These are phyloP conservation scores for Rhodosporidiobolus sp. DNA, from an alignment of 768 basidiomycete genomes.

Conservation along the genomic window DNA sequence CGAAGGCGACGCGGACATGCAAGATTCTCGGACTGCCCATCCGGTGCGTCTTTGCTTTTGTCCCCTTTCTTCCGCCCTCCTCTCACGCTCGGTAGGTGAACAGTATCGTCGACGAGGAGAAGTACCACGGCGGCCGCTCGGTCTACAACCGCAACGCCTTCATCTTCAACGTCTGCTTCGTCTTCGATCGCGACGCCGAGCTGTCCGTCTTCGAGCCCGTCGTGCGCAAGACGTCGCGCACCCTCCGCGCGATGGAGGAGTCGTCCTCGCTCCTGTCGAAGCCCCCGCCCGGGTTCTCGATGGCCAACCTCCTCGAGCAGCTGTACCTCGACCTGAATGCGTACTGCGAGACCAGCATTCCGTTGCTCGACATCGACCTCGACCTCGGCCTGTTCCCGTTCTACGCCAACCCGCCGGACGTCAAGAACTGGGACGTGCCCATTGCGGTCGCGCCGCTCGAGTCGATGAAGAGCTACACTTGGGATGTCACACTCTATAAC, in stretches of 20 bases:
- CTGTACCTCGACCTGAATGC: conserved; percentile 96
- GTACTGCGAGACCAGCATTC: conserved; percentile 91
- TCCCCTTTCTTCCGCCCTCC: background rate
- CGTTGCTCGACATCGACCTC: conserved; percentile 83
- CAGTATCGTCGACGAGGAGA: conserved; percentile 40
- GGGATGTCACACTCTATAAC: conserved; percentile 93
- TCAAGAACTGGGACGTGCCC: conserved; percentile 94
- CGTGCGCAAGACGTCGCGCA: conserved; percentile 88
- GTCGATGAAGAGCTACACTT: conserved; percentile 79
- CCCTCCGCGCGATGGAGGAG: conserved; percentile 85
- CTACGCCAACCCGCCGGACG: conserved; percentile 85
- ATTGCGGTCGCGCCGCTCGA: conserved; percentile 78
- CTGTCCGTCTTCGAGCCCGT: conserved; percentile 93
- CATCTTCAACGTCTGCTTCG: conserved; percentile 91
- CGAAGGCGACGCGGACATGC: conserved; percentile 73
- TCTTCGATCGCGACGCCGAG: conserved; percentile 86
- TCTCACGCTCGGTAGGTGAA: too few species aligned
- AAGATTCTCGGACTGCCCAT: conserved; percentile 91
- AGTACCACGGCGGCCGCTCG: conserved; percentile 43
- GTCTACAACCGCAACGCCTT: conserved; percentile 67
- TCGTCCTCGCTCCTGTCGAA: conserved; percentile 75
- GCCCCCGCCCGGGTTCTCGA: conserved; percentile 64
- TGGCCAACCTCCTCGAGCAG: conserved; percentile 69
- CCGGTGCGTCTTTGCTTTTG: conserved; percentile 54
- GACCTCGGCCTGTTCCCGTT: conserved; percentile 95